Evolutionary conservation across 2,329 filamentous ascomycete genomes (phyloP).

Genomic region (Apiospora rasikravindrae): DNA sequence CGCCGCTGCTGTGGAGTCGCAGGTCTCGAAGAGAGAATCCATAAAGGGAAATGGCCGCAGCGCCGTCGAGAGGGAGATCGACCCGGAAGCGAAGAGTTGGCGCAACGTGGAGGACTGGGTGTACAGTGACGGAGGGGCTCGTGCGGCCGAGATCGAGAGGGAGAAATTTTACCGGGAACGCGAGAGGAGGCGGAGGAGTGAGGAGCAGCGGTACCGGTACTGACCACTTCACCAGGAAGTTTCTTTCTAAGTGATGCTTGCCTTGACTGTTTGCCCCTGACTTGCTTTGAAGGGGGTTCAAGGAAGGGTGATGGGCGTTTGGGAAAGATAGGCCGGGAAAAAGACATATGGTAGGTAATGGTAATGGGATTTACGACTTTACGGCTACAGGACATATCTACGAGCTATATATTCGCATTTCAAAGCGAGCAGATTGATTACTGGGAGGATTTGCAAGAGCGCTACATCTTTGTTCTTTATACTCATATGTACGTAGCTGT

Average conservation of each 20-base stretch:
- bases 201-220: not conserved
- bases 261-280: no score
- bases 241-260: not conserved
- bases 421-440: constrained; percentile 11
- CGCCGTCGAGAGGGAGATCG: constrained; percentile 35
- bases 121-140: not conserved
- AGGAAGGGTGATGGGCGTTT: not conserved
- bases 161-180: not conserved
- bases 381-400: not conserved
- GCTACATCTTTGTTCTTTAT: not conserved
- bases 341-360: not conserved
- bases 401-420: not conserved
- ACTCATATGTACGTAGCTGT: not conserved
- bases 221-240: not conserved
- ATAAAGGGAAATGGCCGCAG: constrained; percentile 24
- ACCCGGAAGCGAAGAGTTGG: constrained; percentile 39
- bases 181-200: not conserved
- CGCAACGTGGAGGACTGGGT: constrained; percentile 41
- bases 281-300: no score
- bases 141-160: not conserved
- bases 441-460: constrained; percentile 11
- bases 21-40: not conserved
- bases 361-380: not conserved
- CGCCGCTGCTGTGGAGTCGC: constrained; percentile 4
- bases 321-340: not conserved